phyloP scores from a whole-genome alignment of 2,329 filamentous ascomycete species.

The Boeremia lycopersici region DNA sequence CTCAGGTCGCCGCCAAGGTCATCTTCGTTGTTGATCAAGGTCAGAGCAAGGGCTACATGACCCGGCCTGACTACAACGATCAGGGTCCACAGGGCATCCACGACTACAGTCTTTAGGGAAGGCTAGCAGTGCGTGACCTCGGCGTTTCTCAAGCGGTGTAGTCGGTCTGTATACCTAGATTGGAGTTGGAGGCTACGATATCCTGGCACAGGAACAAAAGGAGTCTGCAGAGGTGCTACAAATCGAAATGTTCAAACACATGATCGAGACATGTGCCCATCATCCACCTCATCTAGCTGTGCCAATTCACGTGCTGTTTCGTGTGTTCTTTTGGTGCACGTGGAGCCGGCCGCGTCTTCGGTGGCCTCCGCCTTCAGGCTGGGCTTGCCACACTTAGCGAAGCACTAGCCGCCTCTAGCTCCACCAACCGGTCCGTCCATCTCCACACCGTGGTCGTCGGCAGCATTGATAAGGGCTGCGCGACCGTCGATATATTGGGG shows the following conservation, averaged over 20 bases:
- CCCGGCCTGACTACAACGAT: slow-evolving; percentile 71
- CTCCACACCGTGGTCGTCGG: slow-evolving; percentile 10
- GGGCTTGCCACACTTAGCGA: slow-evolving; percentile 13
- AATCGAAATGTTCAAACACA: neutral
- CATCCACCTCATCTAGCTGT: neutral
- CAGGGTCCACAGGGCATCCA: slow-evolving; percentile 68
- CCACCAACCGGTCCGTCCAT: slow-evolving; percentile 8
- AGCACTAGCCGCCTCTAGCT: slow-evolving; percentile 19
- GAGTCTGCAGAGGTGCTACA: neutral
- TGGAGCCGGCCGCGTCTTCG: slow-evolving; percentile 15
- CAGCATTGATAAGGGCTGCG: slow-evolving; percentile 14
- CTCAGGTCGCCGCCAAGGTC: slow-evolving; percentile 82
- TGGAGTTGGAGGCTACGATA: slow-evolving; percentile 31
- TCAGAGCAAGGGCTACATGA: slow-evolving; percentile 71
- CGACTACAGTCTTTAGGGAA: slow-evolving; percentile 52
- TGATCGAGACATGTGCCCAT: neutral
- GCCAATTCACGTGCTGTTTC: neutral
- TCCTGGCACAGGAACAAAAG: slow-evolving; percentile 25
- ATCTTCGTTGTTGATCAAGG: slow-evolving; percentile 73
- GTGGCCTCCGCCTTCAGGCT: slow-evolving; percentile 3
- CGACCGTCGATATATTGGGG: slow-evolving; percentile 1
- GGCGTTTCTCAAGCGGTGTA: slow-evolving; percentile 1
- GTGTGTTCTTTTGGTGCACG: slow-evolving; percentile 8
- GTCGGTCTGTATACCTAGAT: slow-evolving; percentile 22
- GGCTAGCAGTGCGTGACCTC: neutral